Evolutionary conservation across 2,329 filamentous ascomycete species (phyloP).

Genomic region (Hypomyces rosellus): DNA sequence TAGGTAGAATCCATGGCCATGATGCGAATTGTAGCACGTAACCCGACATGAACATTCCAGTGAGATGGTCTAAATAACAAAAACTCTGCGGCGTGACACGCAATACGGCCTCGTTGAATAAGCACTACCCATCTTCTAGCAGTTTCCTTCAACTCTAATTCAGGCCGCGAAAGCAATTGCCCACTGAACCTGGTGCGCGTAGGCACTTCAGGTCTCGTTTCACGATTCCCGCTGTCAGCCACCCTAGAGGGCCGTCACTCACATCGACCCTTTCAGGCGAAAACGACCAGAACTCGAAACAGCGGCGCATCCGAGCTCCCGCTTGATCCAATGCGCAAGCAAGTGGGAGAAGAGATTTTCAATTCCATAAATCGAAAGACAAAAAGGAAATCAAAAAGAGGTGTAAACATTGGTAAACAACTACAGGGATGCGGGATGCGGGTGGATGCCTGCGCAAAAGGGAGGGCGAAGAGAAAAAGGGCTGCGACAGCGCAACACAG

Average conservation of each 20-base stretch:
- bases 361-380: too few relatives aligned
- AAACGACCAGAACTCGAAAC: not conserved
- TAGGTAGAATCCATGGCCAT: too few relatives aligned
- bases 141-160: not conserved
- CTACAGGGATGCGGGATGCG: too few relatives aligned
- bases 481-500: not conserved
- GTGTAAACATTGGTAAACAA: too few relatives aligned
- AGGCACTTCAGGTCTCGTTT: constrained; percentile 1
- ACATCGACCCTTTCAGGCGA: not conserved
- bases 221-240: constrained; percentile 2
- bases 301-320: not conserved
- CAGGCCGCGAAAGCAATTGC: not conserved
- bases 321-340: not conserved
- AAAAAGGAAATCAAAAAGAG: too few relatives aligned
- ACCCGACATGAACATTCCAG: too few relatives aligned
- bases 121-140: too few relatives aligned
- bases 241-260: not conserved
- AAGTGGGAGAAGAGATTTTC: too few relatives aligned
- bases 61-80: too few relatives aligned
- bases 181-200: constrained; percentile 1
- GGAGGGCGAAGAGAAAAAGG: not conserved
- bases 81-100: too few relatives aligned
- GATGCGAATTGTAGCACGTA: too few relatives aligned
- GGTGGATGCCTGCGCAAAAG: not conserved
- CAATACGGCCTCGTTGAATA: too few relatives aligned